Base-by-base conservation (phyloP, 2,329 filamentous ascomycete species). In the Fusarium sp. region DNA sequence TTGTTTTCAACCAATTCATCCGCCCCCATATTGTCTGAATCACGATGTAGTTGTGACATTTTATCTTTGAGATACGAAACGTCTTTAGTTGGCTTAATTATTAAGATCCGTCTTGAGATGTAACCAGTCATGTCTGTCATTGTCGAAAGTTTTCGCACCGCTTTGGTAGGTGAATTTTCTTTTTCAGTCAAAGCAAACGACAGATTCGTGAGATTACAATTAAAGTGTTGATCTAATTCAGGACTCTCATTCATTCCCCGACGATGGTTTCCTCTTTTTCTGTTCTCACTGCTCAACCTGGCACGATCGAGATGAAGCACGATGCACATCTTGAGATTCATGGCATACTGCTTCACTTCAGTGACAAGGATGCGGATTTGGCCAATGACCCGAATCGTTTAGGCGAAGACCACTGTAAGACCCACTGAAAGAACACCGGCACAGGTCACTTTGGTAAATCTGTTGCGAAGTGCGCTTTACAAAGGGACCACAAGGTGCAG, bases 161-260 rank as follows among this genome's bases (percentile, higher is more conserved):
- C 21, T 39, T 39, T n/a, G 15, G 38, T 39, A 6, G 5, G 6
- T 14, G 12, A 6, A 39, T n/a, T 39, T 3, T n/a, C 12, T 15
- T 39, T 39, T 10, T 10, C 38, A 21, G 5, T n/a, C 6, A 39
- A 39, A 5, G 21, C 8, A 6, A 1, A 39, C 5, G 21, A n/a
- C 15, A n/a, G 6, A 39, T 15, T 39, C n/a, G 21, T 15, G 6
- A n/a, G 19, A 11, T 39, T 39, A 10, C 8, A 12, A n/a, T 39
- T 14, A 14, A n/a, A 15, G 0, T 14, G 8, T n/a, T 5, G 21
- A 39, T 4, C 21, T 7, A 10, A 3, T 6, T 6, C 5, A 39
- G 21, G 38, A 12, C 21, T 39, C 1, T 39, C 21, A 2, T 15
- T 39, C 12, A n/a, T 39, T 5, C 7, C 7, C 1, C 8, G 37